Percentiles rank a stretch among this genome's conserved stretches.
phyloP scores from a whole-genome alignment of 2,329 filamentous ascomycete genomes.

The Apiospora kogelbergensis region DNA sequence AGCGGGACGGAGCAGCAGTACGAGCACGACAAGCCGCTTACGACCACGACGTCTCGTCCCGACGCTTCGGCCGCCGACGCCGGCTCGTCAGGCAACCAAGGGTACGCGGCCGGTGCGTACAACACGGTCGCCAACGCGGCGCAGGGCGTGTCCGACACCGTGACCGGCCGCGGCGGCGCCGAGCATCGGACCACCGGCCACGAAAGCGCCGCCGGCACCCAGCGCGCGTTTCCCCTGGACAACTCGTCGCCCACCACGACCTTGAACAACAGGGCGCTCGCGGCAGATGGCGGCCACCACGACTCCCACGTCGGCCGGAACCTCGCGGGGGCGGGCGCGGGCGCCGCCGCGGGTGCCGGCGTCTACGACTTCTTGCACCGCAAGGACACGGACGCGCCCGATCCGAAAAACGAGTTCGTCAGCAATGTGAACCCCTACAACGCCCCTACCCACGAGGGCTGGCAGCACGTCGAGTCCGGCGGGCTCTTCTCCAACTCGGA shows the following conservation, averaged over 20 bases:
- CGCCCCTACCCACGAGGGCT: not conserved
- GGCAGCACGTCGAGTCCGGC: not conserved
- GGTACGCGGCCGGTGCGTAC: not conserved
- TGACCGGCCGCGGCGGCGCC: not conserved
- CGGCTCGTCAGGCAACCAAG: not conserved
- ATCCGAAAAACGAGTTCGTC: not conserved
- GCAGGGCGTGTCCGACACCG: not conserved
- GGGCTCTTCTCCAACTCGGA: not conserved
- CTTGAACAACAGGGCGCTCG: not conserved
- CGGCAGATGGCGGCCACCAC: not conserved
- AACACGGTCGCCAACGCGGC: not conserved
- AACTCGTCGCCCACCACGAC: not conserved
- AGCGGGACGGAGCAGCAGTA: not conserved
- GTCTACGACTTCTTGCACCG: conserved; percentile 1
- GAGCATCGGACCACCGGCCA: not conserved
- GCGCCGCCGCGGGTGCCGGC: not conserved
- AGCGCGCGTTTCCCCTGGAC: not conserved
- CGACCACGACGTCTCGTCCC: not conserved
- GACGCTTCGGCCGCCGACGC: too few relatives aligned
- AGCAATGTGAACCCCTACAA: not conserved
- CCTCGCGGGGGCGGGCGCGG: not conserved
- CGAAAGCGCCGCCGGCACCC: not conserved
- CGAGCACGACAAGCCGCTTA: not conserved
- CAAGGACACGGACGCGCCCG: not conserved
- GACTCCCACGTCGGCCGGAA: not conserved